Evolutionary conservation across 2,329 filamentous ascomycete species (phyloP), one percentile per base, ranked within the genome.

Genomic region (Ploettnerulaceae sp.): DNA sequence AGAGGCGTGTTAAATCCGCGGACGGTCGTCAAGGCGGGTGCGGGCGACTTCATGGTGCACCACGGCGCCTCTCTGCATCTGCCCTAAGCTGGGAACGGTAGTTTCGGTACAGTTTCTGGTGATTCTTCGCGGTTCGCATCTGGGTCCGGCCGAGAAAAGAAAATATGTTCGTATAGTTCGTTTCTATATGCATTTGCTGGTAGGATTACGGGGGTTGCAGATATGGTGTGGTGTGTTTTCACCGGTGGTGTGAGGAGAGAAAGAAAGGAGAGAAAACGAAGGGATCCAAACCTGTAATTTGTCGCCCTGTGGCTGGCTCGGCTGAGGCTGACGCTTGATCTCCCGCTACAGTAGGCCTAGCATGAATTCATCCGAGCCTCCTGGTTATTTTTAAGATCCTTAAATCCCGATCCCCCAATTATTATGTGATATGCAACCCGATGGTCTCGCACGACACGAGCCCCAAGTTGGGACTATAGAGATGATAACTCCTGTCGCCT

Each of bases 151-250:
- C 34, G 31, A 28, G 25, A 25, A 49, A 53, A 35, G 47, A 50
- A 54, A 55, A 47, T 24, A 44, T 40, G 28, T 52, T 48, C 17
- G 47, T 49, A 36, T 49, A 40, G 35, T 57, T 46, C 39, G 20
- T 55, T 61, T 64, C 60, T 55, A 61, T 60, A 61, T 62, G 58
- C 62, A 64, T 64, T 64, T 59, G 61, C 49, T 55, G 54, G 38
- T 12, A 22, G 43, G 20, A 24, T 36, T 37, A 25, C 38, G 21
- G 26, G 14, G 20, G 41, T 14, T n/a, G n/a, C n/a, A n/a, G n/a
- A n/a, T n/a, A n/a, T 21, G 40, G 28, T 36, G 36, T 45, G 32
- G 49, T 39, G 37, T 39, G 29, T 43, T 39, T 48, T 56, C 55
- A 56, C 56, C 55, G 44, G 46, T 49, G 57, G 54, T 57, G 54